Conservation (phyloP, 1,139 yeast species). For the Debaryomyces sp. region DNA sequence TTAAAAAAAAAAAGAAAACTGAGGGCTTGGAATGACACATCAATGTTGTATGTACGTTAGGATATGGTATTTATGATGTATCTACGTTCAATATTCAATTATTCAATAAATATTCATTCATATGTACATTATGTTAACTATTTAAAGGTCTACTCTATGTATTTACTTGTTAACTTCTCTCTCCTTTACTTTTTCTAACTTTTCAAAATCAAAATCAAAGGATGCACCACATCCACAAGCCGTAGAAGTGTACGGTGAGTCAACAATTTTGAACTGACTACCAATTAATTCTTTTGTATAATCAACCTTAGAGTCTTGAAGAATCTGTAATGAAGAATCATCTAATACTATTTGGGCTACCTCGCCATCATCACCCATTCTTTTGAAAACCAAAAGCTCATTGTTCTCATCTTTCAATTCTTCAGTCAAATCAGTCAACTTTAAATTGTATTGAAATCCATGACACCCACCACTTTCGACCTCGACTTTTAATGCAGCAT, state of each 20-base stretch:
- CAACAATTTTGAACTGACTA: constrained; percentile 86
- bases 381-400: constrained; percentile 58
- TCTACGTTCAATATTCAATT: constrained; percentile 1
- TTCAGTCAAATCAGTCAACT: constrained; percentile 54
- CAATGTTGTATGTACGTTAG: neutral
- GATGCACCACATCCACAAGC: constrained; percentile 98
- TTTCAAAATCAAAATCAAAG: constrained; percentile 83
- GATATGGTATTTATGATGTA: neutral
- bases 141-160: neutral
- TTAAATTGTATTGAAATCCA: constrained; percentile 88
- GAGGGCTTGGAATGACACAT: constrained; percentile 64
- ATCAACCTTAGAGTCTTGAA: constrained; percentile 86
- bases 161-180: constrained; percentile 8
- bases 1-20: constrained; percentile 97
- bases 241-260: constrained; percentile 86
- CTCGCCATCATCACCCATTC: constrained; percentile 45
- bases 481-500: constrained; percentile 68
- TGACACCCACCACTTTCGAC: constrained; percentile 99
- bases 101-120: constrained; percentile 6
- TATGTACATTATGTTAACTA: neutral
- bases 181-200: constrained; percentile 32
- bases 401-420: constrained; percentile 35
- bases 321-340: constrained; percentile 74
- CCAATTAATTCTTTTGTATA: constrained; percentile 94
- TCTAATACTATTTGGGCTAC: constrained; percentile 73